Base-by-base conservation (phyloP, 2,329 filamentous ascomycete species). In the Fusarium globosum region DNA sequence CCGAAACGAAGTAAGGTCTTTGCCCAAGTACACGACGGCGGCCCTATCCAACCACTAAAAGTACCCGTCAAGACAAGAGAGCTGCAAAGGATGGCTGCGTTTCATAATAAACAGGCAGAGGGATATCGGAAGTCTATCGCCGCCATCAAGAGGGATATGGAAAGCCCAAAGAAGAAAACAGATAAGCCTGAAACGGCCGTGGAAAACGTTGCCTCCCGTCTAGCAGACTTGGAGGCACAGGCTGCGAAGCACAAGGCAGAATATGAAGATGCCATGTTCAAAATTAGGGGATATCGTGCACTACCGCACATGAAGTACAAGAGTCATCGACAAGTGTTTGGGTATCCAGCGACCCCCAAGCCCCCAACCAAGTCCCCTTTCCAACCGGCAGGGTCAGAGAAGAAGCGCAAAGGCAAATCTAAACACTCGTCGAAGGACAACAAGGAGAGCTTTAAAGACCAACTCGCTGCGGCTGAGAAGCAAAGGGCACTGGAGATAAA, bases 71-170 rank as follows among this genome's bases (percentile, higher is more conserved):
- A 71, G 55, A 72, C 73, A 16, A 71, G 74, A n/a, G 52, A 70
- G 48, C 56, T 78, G 35, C 81, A 82, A 60, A 75, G 69, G 18
- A 66, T 72, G 33, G 79, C 78, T 18, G 75, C 78, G 2, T 77
- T 79, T 56, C 81, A 82, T 60, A 77, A 74, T 43, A 78, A 73
- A 16, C 80, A 82, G 65, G 77, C 74, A 21, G 75, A 78, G 10
- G 72, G 73, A 14, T 82, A 81, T 65, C 76, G 41, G 68, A 77
- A 63, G 74, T 79, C 56, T 26, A 73, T 68, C 52, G 65, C 13
- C 23, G 56, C 64, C 30, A 61, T 78, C 20, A 58, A 57, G 52
- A 69, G 58, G 18, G 76, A 78, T 21, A 30, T 72, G 42, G 35
- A 65, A n/a, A 23, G 18, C 6, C n/a, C n/a, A 38, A 51, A 23